Conservation (phyloP, 1,284 basidiomycete species). For the Ganoderma boninense region DNA sequence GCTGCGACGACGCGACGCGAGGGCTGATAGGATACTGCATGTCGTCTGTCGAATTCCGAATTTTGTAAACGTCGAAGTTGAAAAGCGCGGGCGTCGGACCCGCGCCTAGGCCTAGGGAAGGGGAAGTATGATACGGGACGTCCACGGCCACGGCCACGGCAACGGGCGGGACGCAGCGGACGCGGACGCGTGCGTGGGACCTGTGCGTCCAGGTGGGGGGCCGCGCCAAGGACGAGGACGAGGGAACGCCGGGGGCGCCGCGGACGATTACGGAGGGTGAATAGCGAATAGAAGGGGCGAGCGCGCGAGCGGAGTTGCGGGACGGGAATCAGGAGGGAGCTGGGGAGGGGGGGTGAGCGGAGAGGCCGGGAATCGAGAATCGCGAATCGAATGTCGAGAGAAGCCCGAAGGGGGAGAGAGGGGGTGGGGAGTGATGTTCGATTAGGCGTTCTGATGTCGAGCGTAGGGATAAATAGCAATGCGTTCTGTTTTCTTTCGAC, state of each 20-base stretch:
- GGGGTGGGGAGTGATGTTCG: constrained; percentile 2
- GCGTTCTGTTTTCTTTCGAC: not conserved
- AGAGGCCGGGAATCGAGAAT: not conserved
- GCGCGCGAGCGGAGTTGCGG: not conserved
- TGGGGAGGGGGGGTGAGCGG: too few species aligned
- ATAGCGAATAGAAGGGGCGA: constrained; percentile 6
- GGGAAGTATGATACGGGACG: not conserved
- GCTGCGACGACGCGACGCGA: not conserved
- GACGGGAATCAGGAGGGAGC: too few species aligned
- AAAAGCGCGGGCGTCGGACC: not conserved
- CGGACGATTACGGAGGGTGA: constrained; percentile 22
- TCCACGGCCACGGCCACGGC: not conserved
- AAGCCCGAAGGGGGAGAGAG: not conserved
- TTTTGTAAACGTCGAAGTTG: not conserved
- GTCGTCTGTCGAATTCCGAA: not conserved
- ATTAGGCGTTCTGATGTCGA: constrained; percentile 26
- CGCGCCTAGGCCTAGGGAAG: not conserved
- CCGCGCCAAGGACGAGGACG: not conserved
- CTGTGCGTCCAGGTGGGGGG: too few species aligned
- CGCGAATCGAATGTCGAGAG: not conserved
- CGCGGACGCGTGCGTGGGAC: too few species aligned
- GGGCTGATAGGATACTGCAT: not conserved
- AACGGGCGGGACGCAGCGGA: too few species aligned
- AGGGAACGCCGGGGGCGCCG: not conserved
- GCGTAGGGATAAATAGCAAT: constrained; percentile 15